Base-by-base conservation (phyloP, 805 yeast species). In the Myxozyma lipomycoides region DNA sequence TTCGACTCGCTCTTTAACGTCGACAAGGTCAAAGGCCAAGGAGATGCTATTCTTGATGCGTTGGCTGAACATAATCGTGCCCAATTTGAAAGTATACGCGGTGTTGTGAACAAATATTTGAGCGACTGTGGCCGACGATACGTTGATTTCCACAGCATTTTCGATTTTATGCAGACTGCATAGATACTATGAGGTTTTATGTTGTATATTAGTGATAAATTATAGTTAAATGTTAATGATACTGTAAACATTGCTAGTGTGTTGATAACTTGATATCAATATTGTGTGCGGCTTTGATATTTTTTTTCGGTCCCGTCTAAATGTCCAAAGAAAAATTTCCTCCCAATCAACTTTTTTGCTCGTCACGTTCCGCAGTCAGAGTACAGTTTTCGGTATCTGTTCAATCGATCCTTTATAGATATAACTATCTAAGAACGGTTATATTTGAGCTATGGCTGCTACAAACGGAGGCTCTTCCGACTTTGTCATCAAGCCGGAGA, bases 51-150 rank as follows among this genome's bases (percentile, higher is more conserved):
- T 55, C 66, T 84, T 10, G 81, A 77, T 51, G 95, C 90, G 0
- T 70, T 87, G 38, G 83, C 85, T 1, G 95, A 85, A 64, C 95
- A 85, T 62, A 90, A 88, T 63, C 72, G 89, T 46, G 80, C 71
- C 10, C 61, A 78, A 19, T 83, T 89, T 61, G 76, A 67, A 17
- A 60, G 68, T 4, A 78, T 79, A 55, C 73, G 76, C 42, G 71
- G 73, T 9, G 83, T 87, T 1, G 85, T 85, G 0, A 78, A 80
- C 58, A 82, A 81, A 67, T 91, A 90, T 61, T 69, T 91, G 59
- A 73, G 74, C 45, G 85, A 85, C 55, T 85, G 91, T 69, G 97
- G 95, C 3, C 82, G 96, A 59, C 76, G 96, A 44, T 89, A 81
- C 67, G 97, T 90, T 45, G 86, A 87, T 64, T 82, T 91, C 86